Conservation (phyloP, 2,329 filamentous ascomycete species). For the Rhytidhysteron rufulum region DNA sequence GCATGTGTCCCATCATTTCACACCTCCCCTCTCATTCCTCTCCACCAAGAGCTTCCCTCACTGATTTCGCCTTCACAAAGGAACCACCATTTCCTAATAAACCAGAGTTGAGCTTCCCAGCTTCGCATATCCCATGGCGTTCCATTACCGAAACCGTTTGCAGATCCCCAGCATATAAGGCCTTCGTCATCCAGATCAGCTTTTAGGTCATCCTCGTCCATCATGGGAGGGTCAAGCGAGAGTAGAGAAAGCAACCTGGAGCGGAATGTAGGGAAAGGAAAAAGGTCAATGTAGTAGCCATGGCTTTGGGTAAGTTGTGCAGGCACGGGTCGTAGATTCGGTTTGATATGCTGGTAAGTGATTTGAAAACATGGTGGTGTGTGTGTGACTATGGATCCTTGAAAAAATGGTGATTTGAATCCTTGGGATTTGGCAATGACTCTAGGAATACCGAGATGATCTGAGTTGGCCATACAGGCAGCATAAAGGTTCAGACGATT, state of each 20-base stretch:
- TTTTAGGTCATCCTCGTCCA: neutral
- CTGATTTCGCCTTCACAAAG: neutral
- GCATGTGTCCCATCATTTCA: too few species aligned
- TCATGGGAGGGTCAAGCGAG: neutral
- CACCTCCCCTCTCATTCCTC: neutral
- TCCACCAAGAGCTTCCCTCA: neutral
- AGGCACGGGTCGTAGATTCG: neutral
- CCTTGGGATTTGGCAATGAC: neutral
- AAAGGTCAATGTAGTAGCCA: neutral
- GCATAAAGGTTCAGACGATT: neutral
- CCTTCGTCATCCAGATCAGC: neutral
- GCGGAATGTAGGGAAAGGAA: neutral
- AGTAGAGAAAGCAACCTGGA: neutral
- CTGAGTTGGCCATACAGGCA: neutral
- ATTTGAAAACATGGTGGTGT: neutral
- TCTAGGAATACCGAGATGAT: neutral
- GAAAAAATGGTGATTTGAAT: neutral
- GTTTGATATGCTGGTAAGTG: neutral
- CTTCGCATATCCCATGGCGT: neutral
- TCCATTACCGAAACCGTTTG: neutral
- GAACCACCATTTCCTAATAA: neutral
- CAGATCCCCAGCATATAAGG: neutral
- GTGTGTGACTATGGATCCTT: neutral
- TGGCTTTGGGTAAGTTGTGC: neutral
- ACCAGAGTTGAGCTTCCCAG: neutral